Conservation (phyloP, 2,329 filamentous ascomycete genomes). For the Thyridium curvatum region DNA sequence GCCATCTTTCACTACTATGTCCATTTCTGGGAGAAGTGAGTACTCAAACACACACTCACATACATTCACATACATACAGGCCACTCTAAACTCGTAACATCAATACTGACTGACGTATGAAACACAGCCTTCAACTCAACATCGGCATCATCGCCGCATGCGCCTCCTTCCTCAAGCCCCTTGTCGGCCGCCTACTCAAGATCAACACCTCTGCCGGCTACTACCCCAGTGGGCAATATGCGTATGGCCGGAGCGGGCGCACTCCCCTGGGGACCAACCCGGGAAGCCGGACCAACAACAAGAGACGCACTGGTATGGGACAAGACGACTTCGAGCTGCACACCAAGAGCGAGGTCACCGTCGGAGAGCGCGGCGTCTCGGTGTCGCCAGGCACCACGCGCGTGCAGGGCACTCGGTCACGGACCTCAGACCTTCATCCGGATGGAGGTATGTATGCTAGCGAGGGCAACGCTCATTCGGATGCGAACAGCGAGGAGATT, state of each 20-base stretch:
- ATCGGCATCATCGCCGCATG: slow-evolving; percentile 16
- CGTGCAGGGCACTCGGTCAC: background rate
- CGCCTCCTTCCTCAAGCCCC: slow-evolving; percentile 15
- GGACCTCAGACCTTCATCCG: too few species aligned
- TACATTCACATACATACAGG: too few species aligned
- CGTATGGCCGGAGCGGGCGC: background rate
- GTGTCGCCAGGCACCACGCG: background rate
- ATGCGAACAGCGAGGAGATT: slow-evolving; percentile 3
- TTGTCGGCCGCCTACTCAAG: slow-evolving; percentile 10
- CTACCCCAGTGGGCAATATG: background rate
- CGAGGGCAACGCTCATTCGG: background rate
- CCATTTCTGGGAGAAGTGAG: slow-evolving; percentile 5
- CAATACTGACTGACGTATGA: too few species aligned
- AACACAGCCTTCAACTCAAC: slow-evolving; percentile 15
- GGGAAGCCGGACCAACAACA: background rate
- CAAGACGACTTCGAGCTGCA: background rate
- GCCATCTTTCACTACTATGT: slow-evolving; percentile 11
- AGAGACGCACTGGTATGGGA: background rate
- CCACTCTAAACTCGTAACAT: too few species aligned
- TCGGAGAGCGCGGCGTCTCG: background rate
- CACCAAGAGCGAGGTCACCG: slow-evolving; percentile 1
- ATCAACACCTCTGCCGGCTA: slow-evolving; percentile 1
- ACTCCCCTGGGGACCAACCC: background rate
- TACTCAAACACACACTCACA: too few species aligned
- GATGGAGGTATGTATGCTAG: background rate